These are phyloP conservation scores for Rhododendron kiyosumense DNA, from an alignment of 148 eudicot species.

Conservation along the genomic window DNA sequence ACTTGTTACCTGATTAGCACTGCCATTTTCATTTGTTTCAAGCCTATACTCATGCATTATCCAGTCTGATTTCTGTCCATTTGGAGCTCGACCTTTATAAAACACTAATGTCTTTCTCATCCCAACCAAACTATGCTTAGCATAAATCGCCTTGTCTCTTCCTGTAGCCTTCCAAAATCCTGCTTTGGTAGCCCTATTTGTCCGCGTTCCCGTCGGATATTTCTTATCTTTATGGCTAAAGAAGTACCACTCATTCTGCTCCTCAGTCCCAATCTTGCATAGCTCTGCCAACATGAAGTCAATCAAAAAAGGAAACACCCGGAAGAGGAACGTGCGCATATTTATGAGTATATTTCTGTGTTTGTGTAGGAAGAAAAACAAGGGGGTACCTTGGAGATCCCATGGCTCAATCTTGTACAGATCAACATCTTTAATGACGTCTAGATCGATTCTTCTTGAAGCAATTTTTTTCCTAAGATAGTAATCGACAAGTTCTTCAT, in stretches of 20 bases:
- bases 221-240: conserved; percentile 90
- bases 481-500: conserved; percentile 88
- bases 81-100: conserved; percentile 82
- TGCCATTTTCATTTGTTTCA: conserved; percentile 68
- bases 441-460: conserved; percentile 61
- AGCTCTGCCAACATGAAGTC: conserved; percentile 31
- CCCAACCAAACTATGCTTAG: conserved; percentile 56
- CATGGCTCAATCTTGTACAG: conserved; percentile 89
- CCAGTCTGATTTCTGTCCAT: conserved; percentile 80
- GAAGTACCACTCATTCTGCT: conserved; percentile 83
- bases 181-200: conserved; percentile 75
- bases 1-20: conserved; percentile 48
- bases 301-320: background rate
- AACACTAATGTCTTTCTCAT: conserved; percentile 85
- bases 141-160: conserved; percentile 77
- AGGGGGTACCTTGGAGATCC: conserved; percentile 83
- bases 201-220: conserved; percentile 82
- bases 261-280: conserved; percentile 70
- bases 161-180: conserved; percentile 95
- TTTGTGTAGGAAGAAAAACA: background rate
- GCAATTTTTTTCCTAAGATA: conserved; percentile 69
- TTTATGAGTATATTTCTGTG: background rate
- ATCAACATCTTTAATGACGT: conserved; percentile 83
- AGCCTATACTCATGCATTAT: conserved; percentile 85
- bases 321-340: too few relatives aligned